These are phyloP conservation scores for Aspergillus hortae DNA, from an alignment of 2,329 filamentous ascomycete species.

Conservation along the genomic window DNA sequence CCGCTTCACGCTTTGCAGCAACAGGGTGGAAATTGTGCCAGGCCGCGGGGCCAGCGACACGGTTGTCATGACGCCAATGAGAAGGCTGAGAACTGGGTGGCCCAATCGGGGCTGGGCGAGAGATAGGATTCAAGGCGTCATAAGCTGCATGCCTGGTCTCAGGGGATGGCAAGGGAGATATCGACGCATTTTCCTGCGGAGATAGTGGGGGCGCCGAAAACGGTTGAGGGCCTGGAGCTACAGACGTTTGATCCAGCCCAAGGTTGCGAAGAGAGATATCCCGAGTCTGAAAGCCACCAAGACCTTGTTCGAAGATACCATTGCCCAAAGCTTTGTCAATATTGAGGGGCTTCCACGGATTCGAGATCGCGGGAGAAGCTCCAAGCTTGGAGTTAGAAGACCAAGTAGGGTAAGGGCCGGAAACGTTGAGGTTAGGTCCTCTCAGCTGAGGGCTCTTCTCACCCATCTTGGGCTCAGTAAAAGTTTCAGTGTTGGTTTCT, in stretches of 20 bases:
- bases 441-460: conserved; percentile 37
- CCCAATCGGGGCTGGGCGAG: conserved; percentile 45
- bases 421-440: conserved; percentile 30
- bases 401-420: conserved; percentile 38
- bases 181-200: conserved; percentile 31
- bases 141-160: conserved; percentile 35
- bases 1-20: conserved; percentile 38
- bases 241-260: conserved; percentile 37
- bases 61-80: conserved; percentile 29
- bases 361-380: conserved; percentile 37
- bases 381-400: conserved; percentile 33
- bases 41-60: conserved; percentile 30
- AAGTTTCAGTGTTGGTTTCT: conserved; percentile 18
- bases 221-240: conserved; percentile 29
- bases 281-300: conserved; percentile 47
- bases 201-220: conserved; percentile 29
- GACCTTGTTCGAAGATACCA: conserved; percentile 57
- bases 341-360: conserved; percentile 58
- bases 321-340: conserved; percentile 59
- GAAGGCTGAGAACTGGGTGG: conserved; percentile 38
- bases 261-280: conserved; percentile 42
- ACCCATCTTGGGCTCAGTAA: conserved; percentile 26
- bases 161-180: conserved; percentile 37
- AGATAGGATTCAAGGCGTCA: conserved; percentile 39
- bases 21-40: conserved; percentile 45